Percentiles rank a stretch among this genome's conserved stretches.
These are phyloP conservation scores for Boletus reticuloceps DNA, from an alignment of 768 basidiomycete genomes.

Conservation along the genomic window DNA sequence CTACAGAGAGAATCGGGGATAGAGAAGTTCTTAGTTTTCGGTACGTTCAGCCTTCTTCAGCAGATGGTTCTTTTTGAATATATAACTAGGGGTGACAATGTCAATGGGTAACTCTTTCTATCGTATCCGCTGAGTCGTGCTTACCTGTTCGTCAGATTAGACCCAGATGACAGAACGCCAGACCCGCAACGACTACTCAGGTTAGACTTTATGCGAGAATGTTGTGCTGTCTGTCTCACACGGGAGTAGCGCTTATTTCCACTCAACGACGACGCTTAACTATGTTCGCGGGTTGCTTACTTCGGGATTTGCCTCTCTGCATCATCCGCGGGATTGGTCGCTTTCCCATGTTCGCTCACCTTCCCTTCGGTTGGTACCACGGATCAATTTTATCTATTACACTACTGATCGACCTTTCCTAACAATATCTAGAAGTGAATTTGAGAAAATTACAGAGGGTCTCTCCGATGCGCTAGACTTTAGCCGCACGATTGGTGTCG, in stretches of 20 bases:
- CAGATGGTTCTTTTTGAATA: not conserved
- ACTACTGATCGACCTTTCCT: slow-evolving; percentile 11
- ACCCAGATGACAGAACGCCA: slow-evolving; percentile 76
- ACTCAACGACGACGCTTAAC: slow-evolving; percentile 92
- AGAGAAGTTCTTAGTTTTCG: slow-evolving; percentile 83
- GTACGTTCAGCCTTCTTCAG: slow-evolving; percentile 38
- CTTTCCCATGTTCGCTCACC: slow-evolving; percentile 87
- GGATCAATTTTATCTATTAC: not conserved
- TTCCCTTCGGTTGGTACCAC: slow-evolving; percentile 54
- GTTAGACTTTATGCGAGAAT: slow-evolving; percentile 29
- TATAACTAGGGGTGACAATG: slow-evolving; percentile 81
- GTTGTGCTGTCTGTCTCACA: slow-evolving; percentile 4
- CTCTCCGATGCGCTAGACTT: slow-evolving; percentile 94
- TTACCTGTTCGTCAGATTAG: slow-evolving; percentile 38
- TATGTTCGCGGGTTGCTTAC: slow-evolving; percentile 84
- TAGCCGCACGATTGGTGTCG: slow-evolving; percentile 81
- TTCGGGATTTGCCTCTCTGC: slow-evolving; percentile 91
- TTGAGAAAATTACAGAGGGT: slow-evolving; percentile 79
- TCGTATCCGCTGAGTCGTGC: not conserved
- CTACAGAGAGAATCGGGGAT: slow-evolving; percentile 73
- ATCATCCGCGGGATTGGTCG: slow-evolving; percentile 91
- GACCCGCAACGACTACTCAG: slow-evolving; percentile 88
- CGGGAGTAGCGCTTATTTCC: slow-evolving; percentile 81
- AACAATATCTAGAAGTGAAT: slow-evolving; percentile 56
- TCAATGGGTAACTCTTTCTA: slow-evolving; percentile 68